A percentile compares a stretch with the other conserved stretches of the same genome.
Evolutionary conservation across 2,329 filamentous ascomycete species (phyloP).

Genomic region (Fusarium floridanum): DNA sequence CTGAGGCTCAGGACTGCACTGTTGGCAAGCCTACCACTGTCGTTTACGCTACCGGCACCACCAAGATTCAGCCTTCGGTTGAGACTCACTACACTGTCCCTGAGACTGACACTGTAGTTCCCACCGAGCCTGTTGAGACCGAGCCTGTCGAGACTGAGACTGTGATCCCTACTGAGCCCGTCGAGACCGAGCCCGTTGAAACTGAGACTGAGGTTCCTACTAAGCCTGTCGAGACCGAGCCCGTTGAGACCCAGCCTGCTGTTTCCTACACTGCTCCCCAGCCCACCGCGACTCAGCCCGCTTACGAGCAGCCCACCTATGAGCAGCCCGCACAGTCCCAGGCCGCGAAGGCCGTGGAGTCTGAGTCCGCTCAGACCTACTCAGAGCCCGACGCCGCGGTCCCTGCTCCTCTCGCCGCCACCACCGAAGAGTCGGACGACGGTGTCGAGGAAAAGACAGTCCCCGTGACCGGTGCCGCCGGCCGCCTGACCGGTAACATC

Average conservation of each 20-base stretch:
- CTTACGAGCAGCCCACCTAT: not conserved
- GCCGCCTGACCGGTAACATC: not conserved
- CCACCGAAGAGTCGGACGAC: not conserved
- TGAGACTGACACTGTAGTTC: not conserved
- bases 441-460: not conserved
- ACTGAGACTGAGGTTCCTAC: not conserved
- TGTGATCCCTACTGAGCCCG: not conserved
- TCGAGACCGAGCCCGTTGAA: not conserved
- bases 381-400: not conserved
- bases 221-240: not conserved
- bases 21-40: not conserved
- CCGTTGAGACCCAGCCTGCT: not conserved
- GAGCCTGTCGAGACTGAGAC: conserved; percentile 1
- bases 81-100: not conserved
- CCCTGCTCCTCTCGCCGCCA: not conserved
- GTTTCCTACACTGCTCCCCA: too few species aligned
- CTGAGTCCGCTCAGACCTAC: not conserved
- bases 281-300: not conserved
- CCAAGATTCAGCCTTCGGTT: not conserved
- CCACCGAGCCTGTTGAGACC: conserved; percentile 6
- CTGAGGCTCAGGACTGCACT: not conserved
- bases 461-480: not conserved
- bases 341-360: not conserved
- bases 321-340: not conserved
- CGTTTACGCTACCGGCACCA: not conserved